These are phyloP conservation scores for Rubus idaeus DNA, from an alignment of 306 rosid genomes.

Conservation along the genomic window DNA sequence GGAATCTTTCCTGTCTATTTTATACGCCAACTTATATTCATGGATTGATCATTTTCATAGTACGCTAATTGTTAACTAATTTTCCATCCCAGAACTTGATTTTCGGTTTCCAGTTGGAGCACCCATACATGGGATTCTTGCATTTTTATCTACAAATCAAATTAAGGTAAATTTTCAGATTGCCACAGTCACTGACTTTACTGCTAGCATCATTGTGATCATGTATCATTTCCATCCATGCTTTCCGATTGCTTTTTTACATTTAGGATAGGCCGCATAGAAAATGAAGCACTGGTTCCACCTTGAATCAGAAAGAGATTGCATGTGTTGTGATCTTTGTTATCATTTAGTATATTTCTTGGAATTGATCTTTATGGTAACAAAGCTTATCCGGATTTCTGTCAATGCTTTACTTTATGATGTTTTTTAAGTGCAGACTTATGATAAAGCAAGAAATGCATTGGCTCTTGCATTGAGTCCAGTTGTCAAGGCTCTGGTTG, in stretches of 20 bases:
- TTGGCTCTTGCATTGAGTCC: slow-evolving; percentile 97
- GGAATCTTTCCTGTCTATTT: slow-evolving; percentile 16
- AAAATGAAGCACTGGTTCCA: neutral
- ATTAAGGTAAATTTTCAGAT: slow-evolving; percentile 50
- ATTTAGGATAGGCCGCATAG: neutral
- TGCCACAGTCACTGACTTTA: slow-evolving; percentile 6
- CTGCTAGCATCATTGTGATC: slow-evolving; percentile 5
- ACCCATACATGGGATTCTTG: slow-evolving; percentile 90
- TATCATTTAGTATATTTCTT: neutral
- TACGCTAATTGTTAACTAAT: slow-evolving; percentile 26
- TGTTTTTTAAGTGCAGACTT: slow-evolving; percentile 56
- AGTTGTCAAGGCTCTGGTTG: slow-evolving; percentile 90
- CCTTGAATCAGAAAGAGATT: neutral
- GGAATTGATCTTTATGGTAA: slow-evolving; percentile 3
- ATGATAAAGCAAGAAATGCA: slow-evolving; percentile 97
- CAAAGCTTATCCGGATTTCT: slow-evolving; percentile 7
- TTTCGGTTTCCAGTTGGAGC: slow-evolving; percentile 94
- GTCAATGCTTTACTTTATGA: slow-evolving; percentile 14
- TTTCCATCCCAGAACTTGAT: slow-evolving; percentile 81
- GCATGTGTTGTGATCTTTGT: neutral
- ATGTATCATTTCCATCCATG: neutral
- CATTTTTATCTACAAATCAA: slow-evolving; percentile 93
- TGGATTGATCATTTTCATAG: neutral
- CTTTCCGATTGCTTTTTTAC: neutral
- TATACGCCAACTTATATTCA: slow-evolving; percentile 6